Evolutionary conservation across 495 filamentous ascomycete species (phyloP).

Genomic region (Hamigera avellanea): DNA sequence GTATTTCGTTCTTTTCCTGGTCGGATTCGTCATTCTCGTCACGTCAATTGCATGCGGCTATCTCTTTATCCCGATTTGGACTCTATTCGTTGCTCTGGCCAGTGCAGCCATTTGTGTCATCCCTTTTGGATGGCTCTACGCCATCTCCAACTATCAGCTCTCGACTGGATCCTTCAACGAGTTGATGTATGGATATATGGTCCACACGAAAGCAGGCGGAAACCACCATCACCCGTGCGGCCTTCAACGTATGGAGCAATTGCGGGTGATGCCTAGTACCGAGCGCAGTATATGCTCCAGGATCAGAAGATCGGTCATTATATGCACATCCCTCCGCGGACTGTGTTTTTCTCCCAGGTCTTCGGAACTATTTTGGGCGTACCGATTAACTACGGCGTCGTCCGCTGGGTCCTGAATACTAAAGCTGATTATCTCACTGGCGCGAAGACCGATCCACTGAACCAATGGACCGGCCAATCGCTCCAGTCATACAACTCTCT

Average conservation of each 20-base stretch:
- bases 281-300: slow-evolving; percentile 38
- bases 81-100: slow-evolving; percentile 38
- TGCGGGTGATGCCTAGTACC: slow-evolving; percentile 39
- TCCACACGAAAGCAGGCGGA: slow-evolving; percentile 28
- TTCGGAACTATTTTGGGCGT: slow-evolving; percentile 31
- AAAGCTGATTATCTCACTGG: slow-evolving; percentile 43
- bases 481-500: slow-evolving; percentile 34
- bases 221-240: slow-evolving; percentile 39
- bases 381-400: slow-evolving; percentile 33
- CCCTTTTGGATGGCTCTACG: slow-evolving; percentile 44
- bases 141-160: slow-evolving; percentile 43
- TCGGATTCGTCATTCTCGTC: slow-evolving; percentile 35
- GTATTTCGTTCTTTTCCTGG: slow-evolving; percentile 36
- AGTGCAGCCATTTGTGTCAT: slow-evolving; percentile 40
- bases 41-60: slow-evolving; percentile 31
- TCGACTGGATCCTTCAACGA: slow-evolving; percentile 43
- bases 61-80: slow-evolving; percentile 46
- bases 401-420: slow-evolving; percentile 33
- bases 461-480: slow-evolving; percentile 45
- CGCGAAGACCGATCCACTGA: slow-evolving; percentile 34
- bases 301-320: slow-evolving; percentile 39
- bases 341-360: slow-evolving; percentile 29
- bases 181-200: slow-evolving; percentile 46
- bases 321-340: slow-evolving; percentile 33
- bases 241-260: slow-evolving; percentile 39